Conservation (phyloP, 352 stramenopile genomes). For the Globisporangium sylvaticum region DNA sequence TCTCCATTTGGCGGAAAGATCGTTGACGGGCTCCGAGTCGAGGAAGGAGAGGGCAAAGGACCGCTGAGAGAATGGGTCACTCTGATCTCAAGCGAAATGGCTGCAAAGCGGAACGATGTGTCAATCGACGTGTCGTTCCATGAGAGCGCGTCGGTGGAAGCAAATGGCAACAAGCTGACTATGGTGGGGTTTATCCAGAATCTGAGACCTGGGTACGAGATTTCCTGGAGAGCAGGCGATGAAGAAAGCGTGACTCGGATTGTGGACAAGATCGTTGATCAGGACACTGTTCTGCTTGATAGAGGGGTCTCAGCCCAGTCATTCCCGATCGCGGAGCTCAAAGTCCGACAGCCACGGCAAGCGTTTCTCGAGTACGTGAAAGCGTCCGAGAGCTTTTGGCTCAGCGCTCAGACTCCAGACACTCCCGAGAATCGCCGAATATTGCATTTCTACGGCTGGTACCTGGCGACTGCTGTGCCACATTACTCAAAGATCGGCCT, state of each 20-base stretch:
- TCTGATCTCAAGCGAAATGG: conserved; percentile 34
- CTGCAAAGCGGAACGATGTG: conserved; percentile 44
- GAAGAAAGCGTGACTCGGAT: conserved; percentile 33
- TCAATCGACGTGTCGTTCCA: conserved; percentile 11
- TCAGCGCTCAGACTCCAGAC: conserved; percentile 43
- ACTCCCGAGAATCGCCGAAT: conserved; percentile 27
- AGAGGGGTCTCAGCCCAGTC: conserved; percentile 29
- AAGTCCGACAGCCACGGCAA: conserved; percentile 32
- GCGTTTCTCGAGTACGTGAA: conserved; percentile 55
- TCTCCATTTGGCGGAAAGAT: conserved; percentile 69
- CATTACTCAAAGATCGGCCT: conserved; percentile 41
- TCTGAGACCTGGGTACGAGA: conserved; percentile 27
- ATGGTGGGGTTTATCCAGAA: conserved; percentile 22
- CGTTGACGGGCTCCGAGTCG: conserved; percentile 48
- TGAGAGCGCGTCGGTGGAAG: conserved; percentile 26
- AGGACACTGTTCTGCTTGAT: conserved; percentile 48
- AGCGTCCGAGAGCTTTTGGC: conserved; percentile 56
- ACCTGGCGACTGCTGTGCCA: conserved; percentile 48
- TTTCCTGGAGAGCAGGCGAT: conserved; percentile 27
- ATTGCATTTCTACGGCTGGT: conserved; percentile 55
- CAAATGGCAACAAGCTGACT: conserved; percentile 45
- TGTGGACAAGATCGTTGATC: conserved; percentile 43
- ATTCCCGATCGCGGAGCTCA: conserved; percentile 37
- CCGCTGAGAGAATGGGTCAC: conserved; percentile 75
- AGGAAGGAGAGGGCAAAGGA: conserved; percentile 75